Percentiles rank a stretch among this genome's conserved stretches.
These are phyloP conservation scores for Colletotrichum lentis DNA, from an alignment of 2,329 filamentous ascomycete species.

Conservation along the genomic window DNA sequence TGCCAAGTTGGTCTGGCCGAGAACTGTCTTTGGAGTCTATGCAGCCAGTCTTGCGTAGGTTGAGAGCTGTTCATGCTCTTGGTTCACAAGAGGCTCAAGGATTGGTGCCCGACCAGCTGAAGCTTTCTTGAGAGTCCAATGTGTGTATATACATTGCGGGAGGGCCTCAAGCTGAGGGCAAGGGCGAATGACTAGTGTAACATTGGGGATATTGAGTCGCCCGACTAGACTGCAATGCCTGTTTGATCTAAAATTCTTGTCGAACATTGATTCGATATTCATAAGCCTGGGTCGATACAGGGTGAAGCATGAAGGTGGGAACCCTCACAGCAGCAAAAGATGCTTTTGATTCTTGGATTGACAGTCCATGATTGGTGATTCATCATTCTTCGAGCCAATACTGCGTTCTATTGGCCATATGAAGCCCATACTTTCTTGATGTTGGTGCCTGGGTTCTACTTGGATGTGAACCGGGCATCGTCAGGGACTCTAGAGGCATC, in stretches of 20 bases:
- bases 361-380: neutral
- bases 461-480: neutral
- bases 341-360: neutral
- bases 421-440: neutral
- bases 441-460: neutral
- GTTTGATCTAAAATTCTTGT: neutral
- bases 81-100: fast-evolving
- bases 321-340: neutral
- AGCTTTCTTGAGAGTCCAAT: no score
- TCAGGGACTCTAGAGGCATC: neutral
- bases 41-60: no score
- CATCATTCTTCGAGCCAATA: neutral
- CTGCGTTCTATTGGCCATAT: neutral
- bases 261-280: fast-evolving
- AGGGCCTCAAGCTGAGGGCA: no score
- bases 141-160: neutral
- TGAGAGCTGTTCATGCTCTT: no score
- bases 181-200: neutral
- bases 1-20: neutral
- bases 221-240: neutral
- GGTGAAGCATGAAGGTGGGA: neutral
- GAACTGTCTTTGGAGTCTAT: neutral
- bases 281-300: neutral
- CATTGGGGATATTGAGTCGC: neutral
- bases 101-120: no score